Conservation (phyloP, 345 rosid genomes). For the Camelina neglecta region DNA sequence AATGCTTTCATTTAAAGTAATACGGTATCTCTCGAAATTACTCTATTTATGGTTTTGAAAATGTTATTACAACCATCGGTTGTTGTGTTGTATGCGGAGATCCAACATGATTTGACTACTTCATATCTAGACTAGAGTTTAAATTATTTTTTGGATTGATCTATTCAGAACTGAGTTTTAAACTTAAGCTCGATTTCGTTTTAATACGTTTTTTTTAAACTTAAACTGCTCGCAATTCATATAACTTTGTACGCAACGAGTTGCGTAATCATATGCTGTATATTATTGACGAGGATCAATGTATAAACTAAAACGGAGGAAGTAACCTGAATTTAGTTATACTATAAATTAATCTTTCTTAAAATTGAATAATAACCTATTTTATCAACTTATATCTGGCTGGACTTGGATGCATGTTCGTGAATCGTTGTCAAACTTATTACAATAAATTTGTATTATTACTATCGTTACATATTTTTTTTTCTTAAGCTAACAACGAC, state of each 20-base stretch:
- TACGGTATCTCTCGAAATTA: background rate
- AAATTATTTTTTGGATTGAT: background rate
- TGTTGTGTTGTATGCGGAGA: conserved; percentile 11
- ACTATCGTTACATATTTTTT: background rate
- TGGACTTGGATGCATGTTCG: conserved; percentile 31
- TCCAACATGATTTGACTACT: background rate
- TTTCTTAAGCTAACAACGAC: background rate
- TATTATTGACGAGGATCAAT: conserved; percentile 14
- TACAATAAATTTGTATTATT: background rate
- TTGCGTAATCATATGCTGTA: conserved; percentile 31
- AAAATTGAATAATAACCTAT: background rate
- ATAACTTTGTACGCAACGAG: conserved; percentile 16
- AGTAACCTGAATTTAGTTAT: background rate
- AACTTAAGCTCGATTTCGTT: background rate
- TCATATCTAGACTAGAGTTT: background rate
- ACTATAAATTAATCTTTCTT: background rate
- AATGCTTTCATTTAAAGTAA: background rate
- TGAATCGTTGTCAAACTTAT: conserved; percentile 22
- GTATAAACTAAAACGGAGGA: conserved; percentile 1
- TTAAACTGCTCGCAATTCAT: conserved; percentile 3
- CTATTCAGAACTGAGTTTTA: background rate
- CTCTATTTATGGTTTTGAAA: background rate
- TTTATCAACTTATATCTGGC: conserved; percentile 3
- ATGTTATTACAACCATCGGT: background rate
- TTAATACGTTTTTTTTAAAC: conserved; percentile 4